Conservation (phyloP, 306 rosid genomes). For the Cicer yamashitae region DNA sequence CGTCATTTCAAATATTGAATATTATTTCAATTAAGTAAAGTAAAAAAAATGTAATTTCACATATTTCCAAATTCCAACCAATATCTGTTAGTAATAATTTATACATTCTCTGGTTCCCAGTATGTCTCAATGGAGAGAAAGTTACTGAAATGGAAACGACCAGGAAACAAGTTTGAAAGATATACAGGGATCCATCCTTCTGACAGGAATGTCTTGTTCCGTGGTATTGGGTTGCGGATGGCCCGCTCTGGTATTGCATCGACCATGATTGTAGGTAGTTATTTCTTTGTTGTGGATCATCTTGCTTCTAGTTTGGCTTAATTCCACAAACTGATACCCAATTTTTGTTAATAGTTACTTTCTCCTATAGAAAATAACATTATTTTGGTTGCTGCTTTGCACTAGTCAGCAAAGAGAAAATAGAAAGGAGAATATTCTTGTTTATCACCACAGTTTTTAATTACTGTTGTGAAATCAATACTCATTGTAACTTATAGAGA, state of each 20-base stretch:
- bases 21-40: conserved; percentile 23
- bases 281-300: conserved; percentile 66
- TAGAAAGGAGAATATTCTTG: conserved; percentile 24
- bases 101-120: conserved; percentile 53
- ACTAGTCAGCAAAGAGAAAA: conserved; percentile 27
- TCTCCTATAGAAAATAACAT: conserved; percentile 7
- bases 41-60: neutral
- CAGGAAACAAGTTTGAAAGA: conserved; percentile 78
- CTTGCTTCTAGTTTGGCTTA: conserved; percentile 56
- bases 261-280: conserved; percentile 69
- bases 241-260: conserved; percentile 81
- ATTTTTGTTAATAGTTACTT: conserved; percentile 21
- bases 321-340: conserved; percentile 24
- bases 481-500: conserved; percentile 11
- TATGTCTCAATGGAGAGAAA: conserved; percentile 74
- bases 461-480: conserved; percentile 19
- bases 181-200: conserved; percentile 78
- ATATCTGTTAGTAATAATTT: conserved; percentile 1
- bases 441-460: neutral
- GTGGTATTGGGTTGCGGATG: conserved; percentile 74
- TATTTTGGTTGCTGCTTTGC: conserved; percentile 19
- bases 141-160: conserved; percentile 71
- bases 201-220: conserved; percentile 72
- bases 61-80: conserved; percentile 30
- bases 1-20: conserved; percentile 29